A percentile compares a stretch with the other conserved stretches of the same genome.
These are phyloP conservation scores for Globisporangium ultimum DNA, from an alignment of 352 stramenopile species.

Conservation along the genomic window DNA sequence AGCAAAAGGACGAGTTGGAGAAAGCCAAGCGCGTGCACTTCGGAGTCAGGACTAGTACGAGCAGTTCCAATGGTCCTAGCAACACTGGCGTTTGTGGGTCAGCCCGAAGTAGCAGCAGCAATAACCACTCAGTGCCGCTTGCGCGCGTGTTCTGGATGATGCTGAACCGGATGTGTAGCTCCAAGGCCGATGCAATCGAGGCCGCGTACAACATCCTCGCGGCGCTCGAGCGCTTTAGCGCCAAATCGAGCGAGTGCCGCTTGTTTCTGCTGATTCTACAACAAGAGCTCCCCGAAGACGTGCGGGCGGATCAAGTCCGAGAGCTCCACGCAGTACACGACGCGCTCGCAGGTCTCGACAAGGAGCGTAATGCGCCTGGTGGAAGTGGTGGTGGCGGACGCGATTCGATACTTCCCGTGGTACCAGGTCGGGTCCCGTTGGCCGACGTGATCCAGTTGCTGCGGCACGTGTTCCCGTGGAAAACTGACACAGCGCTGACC, in stretches of 20 bases:
- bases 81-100: neutral
- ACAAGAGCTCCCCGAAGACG: slow-evolving; percentile 41
- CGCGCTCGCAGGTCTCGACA: slow-evolving; percentile 40
- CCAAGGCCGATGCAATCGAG: slow-evolving; percentile 39
- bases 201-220: slow-evolving; percentile 57
- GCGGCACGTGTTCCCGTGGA: slow-evolving; percentile 58
- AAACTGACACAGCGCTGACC: slow-evolving; percentile 37
- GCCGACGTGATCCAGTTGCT: slow-evolving; percentile 45
- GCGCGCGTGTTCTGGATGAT: slow-evolving; percentile 32
- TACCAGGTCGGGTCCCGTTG: slow-evolving; percentile 29
- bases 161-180: slow-evolving; percentile 30
- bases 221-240: slow-evolving; percentile 38
- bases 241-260: slow-evolving; percentile 40
- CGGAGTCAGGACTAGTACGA: neutral
- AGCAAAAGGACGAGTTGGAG: slow-evolving; percentile 54
- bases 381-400: neutral
- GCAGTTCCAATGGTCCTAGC: neutral
- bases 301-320: slow-evolving; percentile 33
- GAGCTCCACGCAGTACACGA: slow-evolving; percentile 50
- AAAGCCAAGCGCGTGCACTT: slow-evolving; percentile 28
- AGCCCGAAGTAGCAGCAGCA: neutral
- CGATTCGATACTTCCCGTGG: neutral
- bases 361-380: slow-evolving; percentile 33
- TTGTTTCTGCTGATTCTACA: slow-evolving; percentile 52
- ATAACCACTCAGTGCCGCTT: slow-evolving; percentile 15